Evolutionary conservation across 495 filamentous ascomycete genomes (phyloP).

Genomic region (Hypoxylon rickii): DNA sequence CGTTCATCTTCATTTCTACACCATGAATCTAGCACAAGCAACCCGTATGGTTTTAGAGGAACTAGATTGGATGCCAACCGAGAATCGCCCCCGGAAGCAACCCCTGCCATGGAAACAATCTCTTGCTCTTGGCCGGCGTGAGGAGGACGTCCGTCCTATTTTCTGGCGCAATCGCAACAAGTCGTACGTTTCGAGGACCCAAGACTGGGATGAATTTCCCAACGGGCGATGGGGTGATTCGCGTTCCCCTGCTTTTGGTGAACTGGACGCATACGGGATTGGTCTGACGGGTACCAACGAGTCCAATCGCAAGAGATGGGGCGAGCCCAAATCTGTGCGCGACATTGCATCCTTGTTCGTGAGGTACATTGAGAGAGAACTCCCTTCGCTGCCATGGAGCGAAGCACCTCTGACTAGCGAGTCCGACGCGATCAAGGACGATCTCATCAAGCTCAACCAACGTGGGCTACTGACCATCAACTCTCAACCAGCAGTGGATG

Average conservation of each 20-base stretch:
- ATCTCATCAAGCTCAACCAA: constrained; percentile 79
- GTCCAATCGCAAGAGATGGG: constrained; percentile 94
- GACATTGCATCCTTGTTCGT: constrained; percentile 85
- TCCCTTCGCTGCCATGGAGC: constrained; percentile 91
- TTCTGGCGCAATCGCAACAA: constrained; percentile 99
- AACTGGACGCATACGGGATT: constrained; percentile 94
- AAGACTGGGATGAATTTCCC: constrained; percentile 99
- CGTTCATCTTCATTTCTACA: constrained; percentile 95
- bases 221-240: constrained; percentile 99
- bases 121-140: constrained; percentile 81
- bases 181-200: constrained; percentile 91
- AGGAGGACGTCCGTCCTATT: constrained; percentile 96
- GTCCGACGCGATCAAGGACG: constrained; percentile 72
- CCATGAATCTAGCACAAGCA: constrained; percentile 97
- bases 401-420: constrained; percentile 84
- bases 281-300: constrained; percentile 97
- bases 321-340: constrained; percentile 74
- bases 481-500: constrained; percentile 93
- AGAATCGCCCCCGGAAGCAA: constrained; percentile 75
- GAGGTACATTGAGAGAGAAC: constrained; percentile 75
- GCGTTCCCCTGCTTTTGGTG: constrained; percentile 94
- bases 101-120: constrained; percentile 94
- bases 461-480: constrained; percentile 94
- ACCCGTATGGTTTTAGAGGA: constrained; percentile 94
- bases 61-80: constrained; percentile 75